A percentile compares a stretch with the other conserved stretches of the same genome.
Conservation (phyloP, 2,329 filamentous ascomycete species). For the Aspergillus tanneri region DNA sequence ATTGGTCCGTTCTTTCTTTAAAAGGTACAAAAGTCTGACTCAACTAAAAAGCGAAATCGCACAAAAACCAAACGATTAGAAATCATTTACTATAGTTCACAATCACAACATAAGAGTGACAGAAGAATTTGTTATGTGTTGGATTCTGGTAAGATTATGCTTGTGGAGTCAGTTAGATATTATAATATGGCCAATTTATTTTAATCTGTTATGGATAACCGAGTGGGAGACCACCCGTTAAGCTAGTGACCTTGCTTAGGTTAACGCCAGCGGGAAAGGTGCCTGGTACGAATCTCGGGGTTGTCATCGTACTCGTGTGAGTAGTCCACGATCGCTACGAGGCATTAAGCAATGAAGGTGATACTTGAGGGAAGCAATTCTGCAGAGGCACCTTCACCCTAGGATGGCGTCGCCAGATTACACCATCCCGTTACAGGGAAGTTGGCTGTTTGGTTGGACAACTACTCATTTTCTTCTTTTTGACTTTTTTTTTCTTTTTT, state of each 20-base stretch:
- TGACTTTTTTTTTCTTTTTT: conserved; percentile 14
- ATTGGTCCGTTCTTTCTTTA: no score
- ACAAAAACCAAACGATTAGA: no score
- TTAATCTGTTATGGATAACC: conserved; percentile 46
- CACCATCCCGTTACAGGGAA: conserved; percentile 45
- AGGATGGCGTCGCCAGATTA: conserved; percentile 56
- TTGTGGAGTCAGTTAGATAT: no score
- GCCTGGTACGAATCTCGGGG: conserved; percentile 57
- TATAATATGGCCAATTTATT: accelerated
- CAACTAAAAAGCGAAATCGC: no score
- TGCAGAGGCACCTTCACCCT: conserved; percentile 57
- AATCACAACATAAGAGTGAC: no score
- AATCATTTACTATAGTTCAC: no score
- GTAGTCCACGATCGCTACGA: conserved; percentile 55
- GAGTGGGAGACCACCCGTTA: conserved; percentile 41
- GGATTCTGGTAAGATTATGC: no score
- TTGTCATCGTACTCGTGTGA: conserved; percentile 55
- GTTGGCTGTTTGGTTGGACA: conserved; percentile 37
- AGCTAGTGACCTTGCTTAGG: conserved; percentile 40
- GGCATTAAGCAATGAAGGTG: conserved; percentile 54
- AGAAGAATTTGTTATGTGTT: no score
- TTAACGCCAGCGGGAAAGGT: conserved; percentile 42
- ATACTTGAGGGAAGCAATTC: conserved; percentile 60
- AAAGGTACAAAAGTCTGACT: no score
- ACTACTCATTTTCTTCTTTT: conserved; percentile 35